A percentile compares a stretch with the other conserved stretches of the same genome.
Evolutionary conservation across 2,329 filamentous ascomycete genomes (phyloP).

Genomic region (Rhinocladiella similis): DNA sequence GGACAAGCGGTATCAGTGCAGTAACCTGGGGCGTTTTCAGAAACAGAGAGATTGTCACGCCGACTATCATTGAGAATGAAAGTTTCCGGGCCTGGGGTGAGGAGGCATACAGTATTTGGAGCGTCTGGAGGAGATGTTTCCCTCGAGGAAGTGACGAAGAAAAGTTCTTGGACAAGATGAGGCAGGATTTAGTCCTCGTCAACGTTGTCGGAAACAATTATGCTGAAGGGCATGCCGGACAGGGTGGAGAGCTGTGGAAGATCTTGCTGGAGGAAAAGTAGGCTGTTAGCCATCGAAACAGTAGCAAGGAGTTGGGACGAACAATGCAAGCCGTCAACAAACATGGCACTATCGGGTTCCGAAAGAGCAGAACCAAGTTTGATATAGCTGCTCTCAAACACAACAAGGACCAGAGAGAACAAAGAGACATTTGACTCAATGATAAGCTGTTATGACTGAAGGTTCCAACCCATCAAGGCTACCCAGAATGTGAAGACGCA

Average conservation of each 20-base stretch:
- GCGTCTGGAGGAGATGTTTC: constrained; percentile 89
- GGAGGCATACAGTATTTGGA: constrained; percentile 94
- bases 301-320: neutral
- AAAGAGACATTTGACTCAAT: neutral
- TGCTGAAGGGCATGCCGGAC: constrained; percentile 39
- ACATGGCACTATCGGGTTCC: neutral
- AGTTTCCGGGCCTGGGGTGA: constrained; percentile 93
- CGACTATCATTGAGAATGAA: constrained; percentile 94
- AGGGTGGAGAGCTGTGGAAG: constrained; percentile 29
- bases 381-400: neutral
- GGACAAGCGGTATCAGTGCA: constrained; percentile 70
- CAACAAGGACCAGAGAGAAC: neutral
- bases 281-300: neutral
- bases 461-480: neutral
- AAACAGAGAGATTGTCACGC: constrained; percentile 92
- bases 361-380: neutral
- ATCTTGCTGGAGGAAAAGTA: constrained; percentile 16
- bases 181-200: constrained; percentile 79
- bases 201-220: constrained; percentile 60
- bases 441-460: neutral
- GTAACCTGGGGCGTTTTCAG: constrained; percentile 97
- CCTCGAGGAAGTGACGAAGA: constrained; percentile 70
- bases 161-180: constrained; percentile 66
- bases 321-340: too few species aligned
- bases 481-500: neutral